These are phyloP conservation scores for Rhizopogon vulgaris DNA, from an alignment of 768 basidiomycete species.

Conservation along the genomic window DNA sequence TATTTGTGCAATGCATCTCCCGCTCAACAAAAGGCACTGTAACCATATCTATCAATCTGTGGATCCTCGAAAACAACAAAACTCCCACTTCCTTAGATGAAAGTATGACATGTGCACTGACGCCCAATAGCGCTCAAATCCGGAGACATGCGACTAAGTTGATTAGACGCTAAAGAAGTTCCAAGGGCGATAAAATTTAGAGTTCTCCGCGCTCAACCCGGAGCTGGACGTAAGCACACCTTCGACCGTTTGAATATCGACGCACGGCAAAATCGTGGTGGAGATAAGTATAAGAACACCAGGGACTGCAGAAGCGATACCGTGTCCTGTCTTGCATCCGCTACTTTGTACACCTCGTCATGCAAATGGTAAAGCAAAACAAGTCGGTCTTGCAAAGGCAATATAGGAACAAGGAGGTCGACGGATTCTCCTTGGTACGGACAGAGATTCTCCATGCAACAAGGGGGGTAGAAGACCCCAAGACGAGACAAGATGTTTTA, in stretches of 20 bases:
- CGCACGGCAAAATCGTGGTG: not conserved
- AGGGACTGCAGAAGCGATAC: not conserved
- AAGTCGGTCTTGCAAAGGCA: constrained; percentile 11
- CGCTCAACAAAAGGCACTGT: not conserved
- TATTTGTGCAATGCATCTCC: not conserved
- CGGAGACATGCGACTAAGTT: not conserved
- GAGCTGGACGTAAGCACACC: not conserved
- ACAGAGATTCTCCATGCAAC: not conserved
- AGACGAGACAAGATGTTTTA: not conserved
- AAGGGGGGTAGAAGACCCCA: not conserved
- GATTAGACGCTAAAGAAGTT: not conserved
- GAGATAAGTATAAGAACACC: not conserved
- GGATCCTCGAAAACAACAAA: not conserved
- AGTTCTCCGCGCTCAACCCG: not conserved
- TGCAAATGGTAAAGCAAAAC: constrained; percentile 4
- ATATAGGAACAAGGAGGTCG: constrained; percentile 19
- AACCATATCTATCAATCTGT: not conserved
- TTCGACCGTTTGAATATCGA: not conserved
- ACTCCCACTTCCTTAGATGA: not conserved
- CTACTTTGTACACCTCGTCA: not conserved
- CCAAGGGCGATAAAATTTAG: not conserved
- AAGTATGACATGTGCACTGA: not conserved
- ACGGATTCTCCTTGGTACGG: constrained; percentile 13
- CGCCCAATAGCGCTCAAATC: not conserved
- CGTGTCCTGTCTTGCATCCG: not conserved